Evolutionary conservation across 305 asterid genomes (phyloP), one percentile per base, ranked within the genome.

Genomic region (Solanum hybrid): DNA sequence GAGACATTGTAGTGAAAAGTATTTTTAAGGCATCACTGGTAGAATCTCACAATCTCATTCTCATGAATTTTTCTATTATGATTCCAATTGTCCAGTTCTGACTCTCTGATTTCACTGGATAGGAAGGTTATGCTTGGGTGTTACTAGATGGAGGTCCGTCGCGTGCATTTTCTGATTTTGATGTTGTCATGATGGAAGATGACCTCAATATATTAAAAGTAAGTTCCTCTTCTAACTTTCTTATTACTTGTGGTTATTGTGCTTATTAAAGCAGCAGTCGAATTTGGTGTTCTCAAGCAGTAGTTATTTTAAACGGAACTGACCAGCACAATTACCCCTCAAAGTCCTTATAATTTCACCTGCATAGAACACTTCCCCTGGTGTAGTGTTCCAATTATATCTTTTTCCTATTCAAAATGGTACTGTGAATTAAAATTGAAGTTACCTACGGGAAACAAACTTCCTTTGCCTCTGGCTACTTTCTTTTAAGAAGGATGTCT

Each of bases 61-160:
- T 88, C 90, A 81, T 88, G 88, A 20, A 37, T 6, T 87, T 66
- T 89, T 42, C 88, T 88, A 22, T 79, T 42, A 24, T 78, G 36
- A n/a, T 82, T 29, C 60, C 75, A 36, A 88, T 86, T 32, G 35
- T 88, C 38, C 72, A 34, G 88, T 56, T 88, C 91, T 90, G 79
- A 91, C 87, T 89, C 80, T 89, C 80, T 87, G 79, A 88, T 85
- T 88, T 87, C 89, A 37, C 90, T 93, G 89, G 92, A 89, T 88
- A 97, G 99, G 99, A 97, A 94, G 99, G 99, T 87, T 95, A 94
- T 91, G 93, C 93, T 93, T 95, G 99, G 99, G 94, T 97, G 76
- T 92, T 97, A 93, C 96, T 97, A 35, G 99, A 97, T 91, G 99
- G 99, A 90, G 99, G 99, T 35, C 99, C 99, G 86, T 94, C 97